Percentiles rank a stretch among this genome's conserved stretches.
phyloP scores from a whole-genome alignment of 2,329 filamentous ascomycete genomes.

The Colletotrichum sp. region DNA sequence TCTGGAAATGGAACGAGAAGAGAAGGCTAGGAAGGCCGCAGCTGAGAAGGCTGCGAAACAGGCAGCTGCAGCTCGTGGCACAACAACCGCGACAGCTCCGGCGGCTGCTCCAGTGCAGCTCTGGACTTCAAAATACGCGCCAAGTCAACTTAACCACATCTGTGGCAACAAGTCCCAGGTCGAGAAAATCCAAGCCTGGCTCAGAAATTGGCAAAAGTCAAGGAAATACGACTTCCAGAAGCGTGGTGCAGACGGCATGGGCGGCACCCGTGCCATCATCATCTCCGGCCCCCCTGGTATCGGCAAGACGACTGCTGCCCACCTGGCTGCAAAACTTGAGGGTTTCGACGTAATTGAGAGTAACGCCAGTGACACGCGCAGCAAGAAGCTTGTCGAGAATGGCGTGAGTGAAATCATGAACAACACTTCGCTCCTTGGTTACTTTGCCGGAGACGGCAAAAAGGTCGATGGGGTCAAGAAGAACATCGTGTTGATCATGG shows the following conservation, averaged over 20 bases:
- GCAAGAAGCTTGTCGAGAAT: conserved; percentile 92
- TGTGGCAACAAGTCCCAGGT: conserved; percentile 93
- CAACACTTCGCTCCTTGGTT: conserved; percentile 91
- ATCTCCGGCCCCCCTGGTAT: conserved; percentile 95
- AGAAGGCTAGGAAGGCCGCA: conserved; percentile 62
- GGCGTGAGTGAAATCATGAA: conserved; percentile 90
- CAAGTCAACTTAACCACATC: conserved; percentile 82
- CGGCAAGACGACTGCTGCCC: conserved; percentile 95
- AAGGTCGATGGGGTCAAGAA: conserved; percentile 82
- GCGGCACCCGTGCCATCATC: conserved; percentile 86
- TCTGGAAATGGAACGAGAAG: conserved; percentile 84
- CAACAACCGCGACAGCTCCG: conserved; percentile 41
- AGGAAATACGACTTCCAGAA: conserved; percentile 83
- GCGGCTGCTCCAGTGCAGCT: conserved; percentile 61
- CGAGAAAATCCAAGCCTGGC: conserved; percentile 88
- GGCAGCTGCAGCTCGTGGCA: conserved; percentile 48
- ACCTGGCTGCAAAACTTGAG: conserved; percentile 90
- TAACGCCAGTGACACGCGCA: conserved; percentile 94
- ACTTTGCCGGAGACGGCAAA: conserved; percentile 85
- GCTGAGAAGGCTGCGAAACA: conserved; percentile 59
- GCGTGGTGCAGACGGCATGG: conserved; percentile 83
- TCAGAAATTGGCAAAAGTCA: conserved; percentile 80
- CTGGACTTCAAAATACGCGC: conserved; percentile 96
- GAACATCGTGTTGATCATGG: conserved; percentile 97
- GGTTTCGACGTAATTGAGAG: conserved; percentile 94